Percentiles rank a stretch among this genome's conserved stretches.
phyloP scores from a whole-genome alignment of 225 moss, liverwort and hornwort species.

The Bryum argenteum region DNA sequence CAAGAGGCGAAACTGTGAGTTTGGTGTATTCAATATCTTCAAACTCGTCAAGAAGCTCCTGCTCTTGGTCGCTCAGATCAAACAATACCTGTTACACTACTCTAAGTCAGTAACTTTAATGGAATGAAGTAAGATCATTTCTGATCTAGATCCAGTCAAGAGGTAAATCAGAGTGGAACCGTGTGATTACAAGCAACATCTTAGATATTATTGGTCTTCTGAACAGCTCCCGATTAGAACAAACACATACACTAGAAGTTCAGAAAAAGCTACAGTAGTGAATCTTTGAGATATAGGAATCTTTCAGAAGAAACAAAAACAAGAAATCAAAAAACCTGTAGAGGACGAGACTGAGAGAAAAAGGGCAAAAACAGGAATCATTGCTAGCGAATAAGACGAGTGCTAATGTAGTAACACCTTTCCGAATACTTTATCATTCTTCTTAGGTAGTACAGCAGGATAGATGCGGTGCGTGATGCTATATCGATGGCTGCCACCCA shows the following conservation, averaged over 20 bases:
- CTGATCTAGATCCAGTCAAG: conserved; percentile 7
- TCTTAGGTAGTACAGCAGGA: conserved; percentile 62
- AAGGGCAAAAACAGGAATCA: conserved; percentile 14
- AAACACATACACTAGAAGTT: conserved; percentile 17
- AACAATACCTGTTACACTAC: conserved; percentile 68
- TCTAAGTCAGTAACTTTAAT: conserved; percentile 5
- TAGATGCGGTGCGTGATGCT: conserved; percentile 70
- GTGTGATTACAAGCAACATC: neutral
- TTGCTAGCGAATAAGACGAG: conserved; percentile 15
- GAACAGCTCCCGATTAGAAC: conserved; percentile 1
- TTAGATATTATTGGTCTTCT: neutral
- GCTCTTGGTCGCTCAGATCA: conserved; percentile 72
- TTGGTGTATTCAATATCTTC: conserved; percentile 80
- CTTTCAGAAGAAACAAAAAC: conserved; percentile 8
- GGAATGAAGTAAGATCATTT: conserved; percentile 2
- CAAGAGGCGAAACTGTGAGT: conserved; percentile 52
- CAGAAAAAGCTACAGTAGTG: conserved; percentile 10
- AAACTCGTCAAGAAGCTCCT: conserved; percentile 69
- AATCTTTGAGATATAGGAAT: neutral
- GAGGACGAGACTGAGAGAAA: neutral
- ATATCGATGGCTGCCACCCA: conserved; percentile 74
- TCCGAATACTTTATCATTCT: conserved; percentile 69
- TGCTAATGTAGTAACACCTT: conserved; percentile 52
- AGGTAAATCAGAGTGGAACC: conserved; percentile 20
- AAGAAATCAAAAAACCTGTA: neutral